Conservation (phyloP, 257 asterid genomes). For the Coffea eugenioides region DNA sequence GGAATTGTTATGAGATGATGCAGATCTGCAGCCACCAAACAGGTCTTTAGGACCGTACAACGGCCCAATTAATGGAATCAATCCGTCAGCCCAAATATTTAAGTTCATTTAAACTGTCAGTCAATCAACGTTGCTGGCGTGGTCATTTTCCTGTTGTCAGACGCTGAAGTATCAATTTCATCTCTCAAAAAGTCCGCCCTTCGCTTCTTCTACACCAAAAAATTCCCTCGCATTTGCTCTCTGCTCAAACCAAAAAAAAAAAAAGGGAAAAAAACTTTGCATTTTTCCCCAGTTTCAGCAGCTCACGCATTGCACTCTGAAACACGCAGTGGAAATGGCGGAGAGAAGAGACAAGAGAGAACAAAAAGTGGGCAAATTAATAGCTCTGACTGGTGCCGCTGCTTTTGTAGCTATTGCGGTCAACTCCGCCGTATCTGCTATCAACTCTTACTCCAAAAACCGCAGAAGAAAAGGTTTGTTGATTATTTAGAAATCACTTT, state of each 20-base stretch:
- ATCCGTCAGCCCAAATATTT: background rate
- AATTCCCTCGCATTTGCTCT: constrained; percentile 30
- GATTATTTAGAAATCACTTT: background rate
- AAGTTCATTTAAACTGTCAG: background rate
- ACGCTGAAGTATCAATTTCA: constrained; percentile 2
- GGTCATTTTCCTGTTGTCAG: background rate
- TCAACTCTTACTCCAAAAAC: constrained; percentile 50
- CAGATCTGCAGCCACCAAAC: background rate
- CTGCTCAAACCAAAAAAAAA: background rate
- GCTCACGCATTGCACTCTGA: background rate
- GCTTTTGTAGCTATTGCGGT: constrained; percentile 75
- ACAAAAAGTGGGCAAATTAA: constrained; percentile 28
- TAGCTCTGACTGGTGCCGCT: constrained; percentile 89
- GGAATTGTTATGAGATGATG: too few relatives aligned
- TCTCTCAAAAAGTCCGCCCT: constrained; percentile 1
- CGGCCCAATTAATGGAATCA: constrained; percentile 6
- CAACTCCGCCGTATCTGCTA: constrained; percentile 62
- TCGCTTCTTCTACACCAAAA: background rate
- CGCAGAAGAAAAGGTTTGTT: constrained; percentile 62
- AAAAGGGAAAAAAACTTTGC: background rate
- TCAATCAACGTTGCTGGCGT: constrained; percentile 4
- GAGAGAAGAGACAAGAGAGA: constrained; percentile 36
- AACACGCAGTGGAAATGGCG: constrained; percentile 15
- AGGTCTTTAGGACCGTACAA: background rate
- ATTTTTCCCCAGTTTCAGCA: background rate